A percentile compares a stretch with the other conserved stretches of the same genome.
These are phyloP conservation scores for Mrakia gelida DNA, from an alignment of 768 basidiomycete genomes.

Conservation along the genomic window DNA sequence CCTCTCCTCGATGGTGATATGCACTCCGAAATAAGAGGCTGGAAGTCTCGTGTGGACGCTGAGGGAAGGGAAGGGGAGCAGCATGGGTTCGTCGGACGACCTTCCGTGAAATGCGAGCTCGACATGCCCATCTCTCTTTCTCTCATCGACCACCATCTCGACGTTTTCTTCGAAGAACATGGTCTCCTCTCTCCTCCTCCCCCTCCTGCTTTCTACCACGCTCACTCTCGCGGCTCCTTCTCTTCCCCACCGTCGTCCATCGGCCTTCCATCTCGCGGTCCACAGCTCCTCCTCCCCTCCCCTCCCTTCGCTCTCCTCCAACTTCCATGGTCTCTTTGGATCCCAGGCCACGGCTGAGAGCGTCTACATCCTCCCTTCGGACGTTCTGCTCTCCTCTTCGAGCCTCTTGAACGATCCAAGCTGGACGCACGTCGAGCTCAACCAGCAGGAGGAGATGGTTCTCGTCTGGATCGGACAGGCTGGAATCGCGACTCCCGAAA, in stretches of 20 bases:
- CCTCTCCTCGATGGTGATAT: too few species aligned
- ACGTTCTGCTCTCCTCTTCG: neutral
- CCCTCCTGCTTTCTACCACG: neutral
- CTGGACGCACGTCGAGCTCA: neutral
- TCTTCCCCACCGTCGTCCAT: neutral
- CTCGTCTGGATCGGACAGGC: conserved; percentile 22
- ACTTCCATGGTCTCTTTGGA: conserved; percentile 71
- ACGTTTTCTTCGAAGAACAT: too few species aligned
- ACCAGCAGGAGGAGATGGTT: neutral
- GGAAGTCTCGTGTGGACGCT: too few species aligned
- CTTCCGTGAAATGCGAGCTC: too few species aligned
- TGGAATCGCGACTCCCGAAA: neutral
- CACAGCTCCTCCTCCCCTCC: conserved; percentile 6
- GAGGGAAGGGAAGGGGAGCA: too few species aligned
- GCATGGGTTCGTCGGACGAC: too few species aligned
- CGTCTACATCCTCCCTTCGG: conserved; percentile 46
- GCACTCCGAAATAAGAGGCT: too few species aligned
- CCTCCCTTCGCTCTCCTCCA: neutral
- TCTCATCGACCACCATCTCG: too few species aligned
- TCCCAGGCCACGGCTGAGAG: conserved; percentile 69
- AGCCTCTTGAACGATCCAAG: neutral
- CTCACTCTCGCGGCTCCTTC: neutral
- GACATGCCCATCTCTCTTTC: too few species aligned
- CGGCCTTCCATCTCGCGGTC: neutral
- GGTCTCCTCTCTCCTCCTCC: neutral